Conservation (phyloP, 1,284 basidiomycete species). For the Rhodotorula sp. region DNA sequence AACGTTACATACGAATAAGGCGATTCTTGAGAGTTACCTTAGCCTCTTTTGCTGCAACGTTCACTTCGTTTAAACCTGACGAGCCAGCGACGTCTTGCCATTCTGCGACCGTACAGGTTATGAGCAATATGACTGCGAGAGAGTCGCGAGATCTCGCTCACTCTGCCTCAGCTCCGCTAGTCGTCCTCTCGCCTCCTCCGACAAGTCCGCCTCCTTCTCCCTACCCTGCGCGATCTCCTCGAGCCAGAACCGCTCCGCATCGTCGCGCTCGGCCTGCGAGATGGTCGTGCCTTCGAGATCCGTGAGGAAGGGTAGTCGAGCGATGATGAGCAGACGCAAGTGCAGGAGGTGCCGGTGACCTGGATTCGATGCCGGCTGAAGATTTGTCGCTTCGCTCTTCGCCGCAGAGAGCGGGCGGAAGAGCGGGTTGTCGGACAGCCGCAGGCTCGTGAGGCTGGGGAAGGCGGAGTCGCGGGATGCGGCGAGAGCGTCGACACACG, state of each 20-base stretch:
- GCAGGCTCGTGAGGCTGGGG: slow-evolving; percentile 57
- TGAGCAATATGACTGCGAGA: too few species aligned
- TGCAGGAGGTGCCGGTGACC: neutral
- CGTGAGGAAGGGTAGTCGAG: slow-evolving; percentile 1
- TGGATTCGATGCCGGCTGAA: too few species aligned
- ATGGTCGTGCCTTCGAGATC: slow-evolving; percentile 67
- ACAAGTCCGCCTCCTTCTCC: neutral
- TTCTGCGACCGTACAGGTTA: neutral
- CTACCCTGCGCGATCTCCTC: slow-evolving; percentile 54
- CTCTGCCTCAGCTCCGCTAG: slow-evolving; percentile 64
- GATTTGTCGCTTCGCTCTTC: slow-evolving; percentile 43
- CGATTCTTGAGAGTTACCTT: slow-evolving; percentile 6
- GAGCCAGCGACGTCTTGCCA: too few species aligned
- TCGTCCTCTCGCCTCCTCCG: slow-evolving; percentile 45
- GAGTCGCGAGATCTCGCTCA: slow-evolving; percentile 48
- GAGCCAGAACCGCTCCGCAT: slow-evolving; percentile 82
- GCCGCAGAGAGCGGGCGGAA: slow-evolving; percentile 45
- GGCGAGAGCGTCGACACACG: slow-evolving; percentile 65
- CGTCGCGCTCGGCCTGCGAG: slow-evolving; percentile 67
- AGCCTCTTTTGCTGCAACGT: too few species aligned
- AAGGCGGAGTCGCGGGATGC: slow-evolving; percentile 58
- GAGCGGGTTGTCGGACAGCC: slow-evolving; percentile 63
- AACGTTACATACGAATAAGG: slow-evolving; percentile 11
- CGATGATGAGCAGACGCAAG: slow-evolving; percentile 6
- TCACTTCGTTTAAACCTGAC: neutral